Evolutionary conservation across 177 flowering plant species (phyloP), one percentile per base, ranked within the genome.

Genomic region (Tripterygium wilfordii): DNA sequence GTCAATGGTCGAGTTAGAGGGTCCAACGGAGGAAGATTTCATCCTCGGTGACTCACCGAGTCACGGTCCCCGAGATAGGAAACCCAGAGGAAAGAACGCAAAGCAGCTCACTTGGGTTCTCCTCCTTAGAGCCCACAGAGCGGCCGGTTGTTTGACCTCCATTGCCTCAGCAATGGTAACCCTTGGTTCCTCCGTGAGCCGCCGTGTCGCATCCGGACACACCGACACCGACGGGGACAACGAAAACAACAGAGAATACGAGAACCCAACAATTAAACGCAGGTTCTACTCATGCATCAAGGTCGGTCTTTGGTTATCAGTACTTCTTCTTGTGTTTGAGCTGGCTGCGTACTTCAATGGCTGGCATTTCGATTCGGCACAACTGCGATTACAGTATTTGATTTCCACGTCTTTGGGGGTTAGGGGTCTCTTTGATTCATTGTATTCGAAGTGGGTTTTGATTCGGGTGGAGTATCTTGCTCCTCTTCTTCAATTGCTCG

Each of bases 51-150:
- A 30, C 41, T 37, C 41, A 5, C 53, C 60, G 9, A 6, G n/a
- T 36, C 17, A 42, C 45, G 25, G 44, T 1, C 26, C 22, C 16
- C 12, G 63, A 5, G 75, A 62, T 4, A 75, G 67, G n/a, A 74
- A 73, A 32, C 65, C 68, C 23, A 61, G 86, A 22, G 72, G 74
- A 30, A 81, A 78, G 38, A 88, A 86, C 63, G 91, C 95, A 24
- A 83, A 76, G 64, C 97, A 88, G 57, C 75, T 86, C 56, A 86
- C 92, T 0, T 82, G 95, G 97, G 87, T 86, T 23, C 76, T 88
- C 22, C 78, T 88, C 53, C 75, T 88, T 28, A 85, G 72, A 48
- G 96, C 96, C 44, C 89, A 88, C 65, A 64, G 65, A 19, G 94
- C 96, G 56, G 90, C 87, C 29, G 88, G 94, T 2, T 87, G 85